Evolutionary conservation across 2,329 filamentous ascomycete genomes (phyloP).

Genomic region (Clarireedia monteithiana): DNA sequence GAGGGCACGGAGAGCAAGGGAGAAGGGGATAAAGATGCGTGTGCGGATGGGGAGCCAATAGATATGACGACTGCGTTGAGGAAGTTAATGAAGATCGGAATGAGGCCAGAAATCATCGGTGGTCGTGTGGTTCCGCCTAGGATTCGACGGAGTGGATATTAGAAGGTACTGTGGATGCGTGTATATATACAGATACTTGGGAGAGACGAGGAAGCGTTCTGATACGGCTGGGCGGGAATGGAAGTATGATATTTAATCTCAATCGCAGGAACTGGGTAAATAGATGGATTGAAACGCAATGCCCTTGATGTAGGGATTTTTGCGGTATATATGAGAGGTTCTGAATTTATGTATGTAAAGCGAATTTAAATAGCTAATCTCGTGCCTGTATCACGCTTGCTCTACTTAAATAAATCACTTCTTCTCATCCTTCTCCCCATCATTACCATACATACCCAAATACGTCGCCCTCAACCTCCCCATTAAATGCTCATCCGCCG

Average conservation of each 20-base stretch:
- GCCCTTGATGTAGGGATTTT: no score
- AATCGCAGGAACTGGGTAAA: no score
- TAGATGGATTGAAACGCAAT: no score
- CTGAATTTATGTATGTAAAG: no score
- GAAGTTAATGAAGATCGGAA: background rate
- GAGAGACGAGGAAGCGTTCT: no score
- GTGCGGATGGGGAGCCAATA: background rate
- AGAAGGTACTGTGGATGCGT: background rate
- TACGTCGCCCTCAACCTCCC: slow-evolving; percentile 55
- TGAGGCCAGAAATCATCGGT: background rate
- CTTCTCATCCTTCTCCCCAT: slow-evolving; percentile 3
- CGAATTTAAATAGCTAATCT: no score
- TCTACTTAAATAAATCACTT: background rate
- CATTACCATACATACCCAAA: slow-evolving; percentile 43
- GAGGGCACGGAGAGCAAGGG: background rate
- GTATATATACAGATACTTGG: background rate
- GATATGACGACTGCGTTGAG: background rate
- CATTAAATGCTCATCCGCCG: slow-evolving; percentile 55
- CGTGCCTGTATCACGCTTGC: no score
- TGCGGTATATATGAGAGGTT: no score
- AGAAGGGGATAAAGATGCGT: background rate
- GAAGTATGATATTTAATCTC: no score
- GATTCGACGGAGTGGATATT: background rate
- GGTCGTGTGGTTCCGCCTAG: background rate
- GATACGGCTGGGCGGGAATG: no score